Percentiles rank a stretch among this genome's conserved stretches.
Conservation (phyloP, 208 protist species). For the Trichomonas tenax region DNA sequence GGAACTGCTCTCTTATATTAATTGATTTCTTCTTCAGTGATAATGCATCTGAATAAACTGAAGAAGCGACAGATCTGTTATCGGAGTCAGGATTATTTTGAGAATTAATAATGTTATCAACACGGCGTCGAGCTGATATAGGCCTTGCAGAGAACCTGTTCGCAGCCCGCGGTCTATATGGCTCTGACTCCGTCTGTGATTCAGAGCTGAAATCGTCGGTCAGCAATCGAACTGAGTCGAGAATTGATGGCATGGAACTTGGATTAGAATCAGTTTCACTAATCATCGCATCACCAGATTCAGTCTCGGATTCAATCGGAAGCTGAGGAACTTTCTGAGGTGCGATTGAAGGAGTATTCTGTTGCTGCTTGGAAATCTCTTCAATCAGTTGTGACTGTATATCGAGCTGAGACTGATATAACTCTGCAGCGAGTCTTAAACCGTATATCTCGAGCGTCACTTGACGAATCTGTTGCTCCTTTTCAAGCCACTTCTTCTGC, state of each 20-base stretch:
- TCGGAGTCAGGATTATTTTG: neutral
- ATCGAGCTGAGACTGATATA: neutral
- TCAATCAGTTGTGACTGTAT: neutral
- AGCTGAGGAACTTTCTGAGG: neutral
- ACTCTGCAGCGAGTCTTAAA: neutral
- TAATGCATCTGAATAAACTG: neutral
- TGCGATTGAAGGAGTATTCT: neutral
- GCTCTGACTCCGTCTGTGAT: neutral
- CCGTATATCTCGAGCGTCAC: neutral
- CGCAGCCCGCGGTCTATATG: neutral
- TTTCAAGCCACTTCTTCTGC: neutral
- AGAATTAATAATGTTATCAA: neutral
- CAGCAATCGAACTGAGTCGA: neutral
- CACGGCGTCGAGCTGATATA: neutral
- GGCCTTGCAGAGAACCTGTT: neutral
- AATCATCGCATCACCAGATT: neutral
- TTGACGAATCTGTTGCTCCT: neutral
- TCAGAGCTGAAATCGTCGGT: neutral
- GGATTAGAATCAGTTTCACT: neutral
- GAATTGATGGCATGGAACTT: neutral
- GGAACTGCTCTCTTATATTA: neutral
- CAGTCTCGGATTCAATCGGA: neutral
- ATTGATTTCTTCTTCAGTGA: neutral
- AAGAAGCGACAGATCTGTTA: neutral
- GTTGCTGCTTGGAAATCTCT: neutral